Conservation (phyloP, 495 filamentous ascomycete species). For the Xylaria telfairii region DNA sequence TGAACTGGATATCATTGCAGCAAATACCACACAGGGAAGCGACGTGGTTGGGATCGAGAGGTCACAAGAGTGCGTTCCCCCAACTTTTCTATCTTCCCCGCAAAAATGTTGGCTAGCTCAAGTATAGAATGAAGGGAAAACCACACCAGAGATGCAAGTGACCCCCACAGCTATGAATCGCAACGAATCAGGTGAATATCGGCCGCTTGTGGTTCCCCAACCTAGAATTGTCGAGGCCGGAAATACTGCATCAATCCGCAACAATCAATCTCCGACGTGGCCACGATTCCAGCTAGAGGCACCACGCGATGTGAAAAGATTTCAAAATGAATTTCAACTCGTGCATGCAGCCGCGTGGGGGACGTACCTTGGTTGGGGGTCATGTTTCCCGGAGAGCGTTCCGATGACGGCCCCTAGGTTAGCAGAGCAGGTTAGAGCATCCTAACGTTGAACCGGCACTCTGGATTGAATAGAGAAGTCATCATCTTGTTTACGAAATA, state of each 20-base stretch:
- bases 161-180: neutral
- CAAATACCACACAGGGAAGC: neutral
- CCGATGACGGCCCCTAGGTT: neutral
- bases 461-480: neutral
- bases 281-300: neutral
- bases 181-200: neutral
- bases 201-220: neutral
- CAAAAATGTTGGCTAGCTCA: neutral
- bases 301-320: neutral
- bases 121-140: neutral
- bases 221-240: neutral
- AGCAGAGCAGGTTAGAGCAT: neutral
- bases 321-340: neutral
- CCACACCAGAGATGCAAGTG: neutral
- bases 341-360: neutral
- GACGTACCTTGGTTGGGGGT: neutral
- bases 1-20: neutral
- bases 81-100: neutral
- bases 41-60: neutral
- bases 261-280: neutral
- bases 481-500: neutral
- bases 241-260: neutral
- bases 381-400: neutral
- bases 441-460: neutral
- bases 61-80: neutral